Base-by-base conservation (phyloP, 2,329 filamentous ascomycete genomes). In the Dactylellina leptospora region DNA sequence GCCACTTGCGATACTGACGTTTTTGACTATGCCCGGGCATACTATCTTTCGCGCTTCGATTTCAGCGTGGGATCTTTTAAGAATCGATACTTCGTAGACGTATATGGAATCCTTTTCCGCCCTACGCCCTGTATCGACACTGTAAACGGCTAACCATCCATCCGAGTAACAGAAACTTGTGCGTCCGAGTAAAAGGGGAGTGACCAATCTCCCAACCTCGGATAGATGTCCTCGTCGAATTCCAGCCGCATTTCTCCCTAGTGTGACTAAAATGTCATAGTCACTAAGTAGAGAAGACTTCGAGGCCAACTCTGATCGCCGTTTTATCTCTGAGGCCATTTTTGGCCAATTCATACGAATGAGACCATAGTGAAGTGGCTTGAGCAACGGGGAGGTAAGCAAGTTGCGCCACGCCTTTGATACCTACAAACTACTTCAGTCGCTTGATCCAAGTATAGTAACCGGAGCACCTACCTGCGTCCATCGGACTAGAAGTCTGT, bases 101-200 rank as follows among this genome's bases (percentile, higher is more conserved):
- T 62, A 62, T 1, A 62, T 53, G 2, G 53, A 30, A 53, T 44
- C 28, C n/a, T 51, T 53, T 36, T 53, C 45, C 33, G 13, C 33
- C n/a, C 5, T 9, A 13, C 1, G 3, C 27, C 3, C 23, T 5
- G 13, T 22, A 13, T 53, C 30, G 6, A 42, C 23, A n/a, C 58
- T 44, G 16, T 40, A 62, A 5, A 62, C 36, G 3, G 45, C 58
- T 20, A 62, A 22, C n/a, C 28, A 62, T 4, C 58, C 58, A 16
- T 28, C 23, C n/a, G 47, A 51, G 28, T 62, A 62, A 33, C 47
- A 53, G n/a, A 62, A 42, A 13, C 38, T 62, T 18, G 45, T 62
- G 2, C 8, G 20, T 9, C 58, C 58, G 9, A 53, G 58, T 22
- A n/a, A n/a, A 3, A 2, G 55, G 11, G 58, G 58, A 28, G 13